phyloP scores from a whole-genome alignment of 495 filamentous ascomycete genomes.

The Cenococcum geophilum region DNA sequence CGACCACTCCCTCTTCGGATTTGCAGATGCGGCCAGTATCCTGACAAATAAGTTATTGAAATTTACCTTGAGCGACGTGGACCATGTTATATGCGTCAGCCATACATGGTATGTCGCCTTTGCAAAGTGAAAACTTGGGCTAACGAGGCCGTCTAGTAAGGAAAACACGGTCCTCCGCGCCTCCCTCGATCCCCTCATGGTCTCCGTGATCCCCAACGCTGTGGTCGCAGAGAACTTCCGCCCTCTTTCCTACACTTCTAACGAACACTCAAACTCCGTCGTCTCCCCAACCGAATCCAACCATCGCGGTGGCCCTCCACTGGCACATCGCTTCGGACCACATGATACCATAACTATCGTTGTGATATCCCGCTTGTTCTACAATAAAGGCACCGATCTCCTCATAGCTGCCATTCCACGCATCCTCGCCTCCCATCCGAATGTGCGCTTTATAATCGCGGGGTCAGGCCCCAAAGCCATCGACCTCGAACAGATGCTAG shows the following conservation, averaged over 20 bases:
- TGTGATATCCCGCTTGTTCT: slow-evolving; percentile 93
- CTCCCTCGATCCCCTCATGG: slow-evolving; percentile 90
- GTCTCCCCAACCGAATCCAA: slow-evolving; percentile 31
- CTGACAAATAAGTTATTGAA: slow-evolving; percentile 95
- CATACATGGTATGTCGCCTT: slow-evolving; percentile 73
- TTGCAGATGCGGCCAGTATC: slow-evolving; percentile 93
- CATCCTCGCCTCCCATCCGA: slow-evolving; percentile 78
- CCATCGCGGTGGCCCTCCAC: slow-evolving; percentile 42
- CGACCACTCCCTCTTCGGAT: slow-evolving; percentile 96
- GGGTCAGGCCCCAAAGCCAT: slow-evolving; percentile 95
- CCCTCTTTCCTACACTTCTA: slow-evolving; percentile 44
- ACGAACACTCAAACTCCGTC: slow-evolving; percentile 6
- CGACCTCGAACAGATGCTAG: slow-evolving; percentile 95
- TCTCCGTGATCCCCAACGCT: slow-evolving; percentile 95
- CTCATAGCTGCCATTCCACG: slow-evolving; percentile 90
- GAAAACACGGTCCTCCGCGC: slow-evolving; percentile 96
- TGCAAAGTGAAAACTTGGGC: neutral
- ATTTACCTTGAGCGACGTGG: slow-evolving; percentile 91
- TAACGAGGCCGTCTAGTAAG: slow-evolving; percentile 54
- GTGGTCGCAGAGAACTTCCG: slow-evolving; percentile 94
- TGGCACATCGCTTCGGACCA: slow-evolving; percentile 57
- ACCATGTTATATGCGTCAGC: slow-evolving; percentile 96
- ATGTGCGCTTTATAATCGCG: slow-evolving; percentile 95
- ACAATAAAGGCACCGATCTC: slow-evolving; percentile 97
- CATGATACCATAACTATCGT: slow-evolving; percentile 90